Percentiles rank a stretch among this genome's conserved stretches.
phyloP scores from a whole-genome alignment of 768 basidiomycete genomes.

The Asterophora lycoperdoides region DNA sequence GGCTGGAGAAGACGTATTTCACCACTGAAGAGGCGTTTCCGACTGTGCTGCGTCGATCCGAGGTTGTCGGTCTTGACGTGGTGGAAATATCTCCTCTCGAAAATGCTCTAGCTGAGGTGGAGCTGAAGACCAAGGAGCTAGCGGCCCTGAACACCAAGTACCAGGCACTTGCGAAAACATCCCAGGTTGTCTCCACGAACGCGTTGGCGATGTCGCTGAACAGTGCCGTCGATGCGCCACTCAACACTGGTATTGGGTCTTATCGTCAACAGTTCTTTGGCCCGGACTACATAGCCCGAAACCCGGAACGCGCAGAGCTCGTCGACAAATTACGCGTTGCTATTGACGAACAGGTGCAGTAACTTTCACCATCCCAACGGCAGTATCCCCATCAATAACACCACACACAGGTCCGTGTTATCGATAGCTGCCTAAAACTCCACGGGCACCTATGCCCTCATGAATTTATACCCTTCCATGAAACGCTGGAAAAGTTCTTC shows the following conservation, averaged over 20 bases:
- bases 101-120: slow-evolving; percentile 77
- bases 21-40: slow-evolving; percentile 89
- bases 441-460: slow-evolving; percentile 79
- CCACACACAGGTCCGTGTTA: slow-evolving; percentile 59
- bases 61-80: slow-evolving; percentile 66
- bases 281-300: slow-evolving; percentile 57
- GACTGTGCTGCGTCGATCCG: slow-evolving; percentile 85
- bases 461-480: slow-evolving; percentile 92
- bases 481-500: slow-evolving; percentile 83
- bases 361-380: not conserved
- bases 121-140: slow-evolving; percentile 76
- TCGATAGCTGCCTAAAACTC: slow-evolving; percentile 79
- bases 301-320: slow-evolving; percentile 67
- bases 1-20: slow-evolving; percentile 86
- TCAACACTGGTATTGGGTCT: slow-evolving; percentile 69
- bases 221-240: slow-evolving; percentile 76
- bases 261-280: slow-evolving; percentile 78
- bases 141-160: slow-evolving; percentile 65
- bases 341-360: slow-evolving; percentile 77
- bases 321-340: slow-evolving; percentile 69
- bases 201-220: slow-evolving; percentile 85
- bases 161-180: slow-evolving; percentile 72
- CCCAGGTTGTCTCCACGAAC: slow-evolving; percentile 71
- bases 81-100: slow-evolving; percentile 84
- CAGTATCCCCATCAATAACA: not conserved